phyloP scores from a whole-genome alignment of 2,329 filamentous ascomycete species.

The Curvularia sp. region DNA sequence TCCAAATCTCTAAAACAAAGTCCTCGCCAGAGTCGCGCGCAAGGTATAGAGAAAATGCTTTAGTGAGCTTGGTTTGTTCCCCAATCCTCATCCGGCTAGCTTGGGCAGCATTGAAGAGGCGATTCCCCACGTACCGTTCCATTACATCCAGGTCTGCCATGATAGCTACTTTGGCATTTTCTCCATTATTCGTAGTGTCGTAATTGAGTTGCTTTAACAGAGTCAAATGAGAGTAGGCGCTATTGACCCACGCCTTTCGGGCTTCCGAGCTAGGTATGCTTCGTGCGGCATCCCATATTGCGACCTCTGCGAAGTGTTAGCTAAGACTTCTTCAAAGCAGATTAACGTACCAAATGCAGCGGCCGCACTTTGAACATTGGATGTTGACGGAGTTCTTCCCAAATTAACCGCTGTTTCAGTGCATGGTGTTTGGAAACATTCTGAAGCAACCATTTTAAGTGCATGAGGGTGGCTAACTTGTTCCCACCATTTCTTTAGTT shows the following conservation, averaged over 20 bases:
- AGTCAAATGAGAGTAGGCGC: background rate
- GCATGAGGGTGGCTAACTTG: background rate
- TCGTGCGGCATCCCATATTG: background rate
- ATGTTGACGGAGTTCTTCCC: background rate
- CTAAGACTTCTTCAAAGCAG: background rate
- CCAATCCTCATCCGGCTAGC: background rate
- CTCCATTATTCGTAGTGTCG: background rate
- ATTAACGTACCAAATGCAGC: background rate
- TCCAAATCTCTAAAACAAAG: too few species aligned
- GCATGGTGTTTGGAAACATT: background rate
- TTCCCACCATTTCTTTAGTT: background rate
- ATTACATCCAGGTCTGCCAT: background rate
- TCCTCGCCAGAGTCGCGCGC: too few species aligned
- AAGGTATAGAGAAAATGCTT: background rate
- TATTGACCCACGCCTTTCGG: background rate
- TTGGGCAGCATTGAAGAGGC: background rate
- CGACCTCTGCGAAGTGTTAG: background rate
- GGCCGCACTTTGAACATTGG: background rate
- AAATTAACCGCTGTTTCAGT: background rate
- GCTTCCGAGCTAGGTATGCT: background rate
- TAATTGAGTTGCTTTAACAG: background rate
- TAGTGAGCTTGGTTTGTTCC: background rate
- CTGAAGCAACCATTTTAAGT: background rate
- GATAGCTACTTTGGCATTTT: background rate
- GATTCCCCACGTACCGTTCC: background rate